A percentile compares a stretch with the other conserved stretches of the same genome.
Evolutionary conservation across 176 grass and related monocot genomes (phyloP).

Genomic region (Oryza rufipogon): DNA sequence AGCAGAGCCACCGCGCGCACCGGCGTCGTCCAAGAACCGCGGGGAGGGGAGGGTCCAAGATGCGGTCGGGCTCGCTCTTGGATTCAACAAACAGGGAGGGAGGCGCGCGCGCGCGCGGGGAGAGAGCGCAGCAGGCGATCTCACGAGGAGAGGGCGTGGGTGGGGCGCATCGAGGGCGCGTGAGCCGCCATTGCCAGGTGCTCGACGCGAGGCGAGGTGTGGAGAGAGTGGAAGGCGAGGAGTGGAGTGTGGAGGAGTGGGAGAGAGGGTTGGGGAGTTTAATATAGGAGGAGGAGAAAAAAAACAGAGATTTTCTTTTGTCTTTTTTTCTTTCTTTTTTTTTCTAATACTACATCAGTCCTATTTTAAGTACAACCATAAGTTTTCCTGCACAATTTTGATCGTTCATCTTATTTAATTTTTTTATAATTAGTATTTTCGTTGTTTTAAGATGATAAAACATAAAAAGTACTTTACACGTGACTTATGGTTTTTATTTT

Average conservation of each 20-base stretch:
- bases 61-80: neutral
- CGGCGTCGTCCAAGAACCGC: conserved; percentile 5
- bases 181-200: conserved; percentile 51
- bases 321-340: neutral
- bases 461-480: too few species aligned
- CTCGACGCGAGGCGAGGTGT: conserved; percentile 40
- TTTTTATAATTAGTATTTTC: too few species aligned
- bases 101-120: neutral
- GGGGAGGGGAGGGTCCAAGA: neutral
- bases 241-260: conserved; percentile 38
- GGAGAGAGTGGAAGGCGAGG: neutral
- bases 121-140: conserved; percentile 16
- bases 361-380: too few species aligned
- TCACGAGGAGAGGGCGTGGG: conserved; percentile 45
- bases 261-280: conserved; percentile 32
- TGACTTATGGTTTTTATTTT: too few species aligned
- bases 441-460: too few species aligned
- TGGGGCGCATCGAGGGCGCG: conserved; percentile 24
- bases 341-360: neutral
- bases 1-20: neutral
- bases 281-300: conserved; percentile 54
- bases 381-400: too few species aligned
- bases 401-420: too few species aligned
- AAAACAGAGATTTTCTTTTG: conserved; percentile 4
- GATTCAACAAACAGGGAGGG: neutral